A percentile compares a stretch with the other conserved stretches of the same genome.
Conservation (phyloP, 75 land plant genomes). For the Cryptomeria japonica region DNA sequence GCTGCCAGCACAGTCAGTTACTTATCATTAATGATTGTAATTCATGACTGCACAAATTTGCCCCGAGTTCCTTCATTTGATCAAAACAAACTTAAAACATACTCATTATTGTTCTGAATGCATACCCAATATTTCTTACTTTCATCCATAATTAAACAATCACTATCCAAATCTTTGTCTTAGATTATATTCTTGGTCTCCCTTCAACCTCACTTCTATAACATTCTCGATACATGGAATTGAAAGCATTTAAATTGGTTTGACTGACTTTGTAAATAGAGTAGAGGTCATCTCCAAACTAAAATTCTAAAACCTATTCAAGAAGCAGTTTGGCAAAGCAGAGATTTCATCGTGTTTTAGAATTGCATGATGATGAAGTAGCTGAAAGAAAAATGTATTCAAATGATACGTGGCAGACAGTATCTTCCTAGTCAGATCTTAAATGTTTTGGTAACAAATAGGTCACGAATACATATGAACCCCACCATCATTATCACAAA, state of each 20-base stretch:
- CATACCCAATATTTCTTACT: background rate
- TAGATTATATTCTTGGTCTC: background rate
- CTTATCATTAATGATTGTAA: background rate
- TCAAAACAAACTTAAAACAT: background rate
- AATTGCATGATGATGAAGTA: background rate
- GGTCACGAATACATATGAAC: background rate
- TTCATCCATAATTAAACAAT: background rate
- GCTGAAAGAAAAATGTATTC: background rate
- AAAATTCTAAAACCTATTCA: background rate
- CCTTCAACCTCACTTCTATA: background rate
- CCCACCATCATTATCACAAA: background rate
- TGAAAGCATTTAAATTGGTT: background rate
- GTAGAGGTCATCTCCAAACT: background rate
- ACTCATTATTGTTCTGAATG: background rate
- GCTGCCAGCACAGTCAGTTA: background rate
- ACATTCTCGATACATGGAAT: background rate
- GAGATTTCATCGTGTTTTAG: background rate
- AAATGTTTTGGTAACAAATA: background rate
- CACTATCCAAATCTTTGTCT: background rate
- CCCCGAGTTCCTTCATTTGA: background rate
- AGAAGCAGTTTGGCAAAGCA: background rate
- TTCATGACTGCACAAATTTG: background rate
- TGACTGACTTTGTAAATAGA: background rate
- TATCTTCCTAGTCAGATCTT: background rate
- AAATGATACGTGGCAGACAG: background rate